phyloP scores from a whole-genome alignment of 1,139 yeast genomes.

The Pichia kudriavzevii region DNA sequence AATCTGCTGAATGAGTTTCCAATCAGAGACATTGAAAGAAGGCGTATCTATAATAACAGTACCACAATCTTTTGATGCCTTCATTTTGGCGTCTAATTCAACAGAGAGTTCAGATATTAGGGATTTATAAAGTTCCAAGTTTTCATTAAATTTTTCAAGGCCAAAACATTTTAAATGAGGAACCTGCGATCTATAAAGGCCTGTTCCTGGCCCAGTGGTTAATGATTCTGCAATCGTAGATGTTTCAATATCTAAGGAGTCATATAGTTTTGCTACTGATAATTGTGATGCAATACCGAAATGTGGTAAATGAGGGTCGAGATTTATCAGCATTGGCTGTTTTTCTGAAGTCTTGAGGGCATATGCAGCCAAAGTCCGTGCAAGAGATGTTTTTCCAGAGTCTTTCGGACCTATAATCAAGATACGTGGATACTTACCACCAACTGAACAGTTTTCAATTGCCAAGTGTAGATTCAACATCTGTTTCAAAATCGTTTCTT shows the following conservation, averaged over 20 bases:
- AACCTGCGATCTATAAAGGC: conserved; percentile 69
- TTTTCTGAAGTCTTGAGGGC: conserved; percentile 59
- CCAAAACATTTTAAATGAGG: conserved; percentile 83
- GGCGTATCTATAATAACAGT: conserved; percentile 87
- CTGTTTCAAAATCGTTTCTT: conserved; percentile 46
- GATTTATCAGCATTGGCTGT: conserved; percentile 62
- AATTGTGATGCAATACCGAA: conserved; percentile 80
- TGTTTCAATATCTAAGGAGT: conserved; percentile 54
- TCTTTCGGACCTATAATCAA: conserved; percentile 65
- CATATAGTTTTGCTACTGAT: conserved; percentile 39
- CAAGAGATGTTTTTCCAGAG: conserved; percentile 72
- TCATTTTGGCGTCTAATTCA: conserved; percentile 10
- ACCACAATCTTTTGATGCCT: conserved; percentile 24
- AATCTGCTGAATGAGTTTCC: conserved; percentile 46
- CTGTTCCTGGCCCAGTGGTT: conserved; percentile 72
- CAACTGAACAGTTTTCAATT: conserved; percentile 40
- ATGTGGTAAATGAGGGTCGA: conserved; percentile 75
- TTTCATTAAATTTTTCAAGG: conserved; percentile 50
- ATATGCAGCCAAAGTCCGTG: conserved; percentile 65
- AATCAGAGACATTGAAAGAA: conserved; percentile 43
- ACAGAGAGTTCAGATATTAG: conserved; percentile 12
- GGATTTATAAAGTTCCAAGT: conserved; percentile 37
- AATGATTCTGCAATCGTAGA: conserved; percentile 71
- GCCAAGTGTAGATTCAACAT: conserved; percentile 60
- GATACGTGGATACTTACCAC: conserved; percentile 27